Evolutionary conservation across 2,329 filamentous ascomycete species (phyloP).

Genomic region (Diaporthe australafricana): DNA sequence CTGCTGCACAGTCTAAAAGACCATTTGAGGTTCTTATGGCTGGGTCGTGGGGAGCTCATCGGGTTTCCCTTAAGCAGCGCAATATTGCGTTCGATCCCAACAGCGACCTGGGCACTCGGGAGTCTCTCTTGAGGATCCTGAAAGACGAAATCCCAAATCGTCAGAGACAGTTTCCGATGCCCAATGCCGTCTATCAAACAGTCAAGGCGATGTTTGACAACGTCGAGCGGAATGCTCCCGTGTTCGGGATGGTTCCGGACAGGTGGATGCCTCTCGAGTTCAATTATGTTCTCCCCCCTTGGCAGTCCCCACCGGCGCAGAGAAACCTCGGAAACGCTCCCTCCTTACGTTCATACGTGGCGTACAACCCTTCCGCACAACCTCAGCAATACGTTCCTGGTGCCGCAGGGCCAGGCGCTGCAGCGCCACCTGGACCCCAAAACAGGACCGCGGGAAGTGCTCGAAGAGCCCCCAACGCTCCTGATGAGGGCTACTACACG

Average conservation of each 20-base stretch:
- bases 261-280: not conserved
- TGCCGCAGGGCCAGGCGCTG: not conserved
- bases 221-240: not conserved
- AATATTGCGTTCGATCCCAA: not conserved
- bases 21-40: not conserved
- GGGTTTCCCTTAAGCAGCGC: not conserved
- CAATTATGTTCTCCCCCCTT: slow-evolving; percentile 3
- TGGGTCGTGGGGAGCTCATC: too few relatives aligned
- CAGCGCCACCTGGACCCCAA: not conserved
- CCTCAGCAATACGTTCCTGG: not conserved
- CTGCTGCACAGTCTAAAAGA: not conserved
- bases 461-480: not conserved
- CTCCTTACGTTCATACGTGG: not conserved
- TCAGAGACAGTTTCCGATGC: not conserved
- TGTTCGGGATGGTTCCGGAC: not conserved
- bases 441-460: not conserved
- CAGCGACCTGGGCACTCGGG: not conserved
- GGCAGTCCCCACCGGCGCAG: not conserved
- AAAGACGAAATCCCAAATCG: not conserved
- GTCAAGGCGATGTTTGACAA: not conserved
- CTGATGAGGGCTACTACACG: not conserved
- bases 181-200: not conserved
- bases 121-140: not conserved
- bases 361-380: not conserved
- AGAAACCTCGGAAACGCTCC: not conserved